Evolutionary conservation across 257 asterid genomes (phyloP).

Genomic region (Solanum pennellii): DNA sequence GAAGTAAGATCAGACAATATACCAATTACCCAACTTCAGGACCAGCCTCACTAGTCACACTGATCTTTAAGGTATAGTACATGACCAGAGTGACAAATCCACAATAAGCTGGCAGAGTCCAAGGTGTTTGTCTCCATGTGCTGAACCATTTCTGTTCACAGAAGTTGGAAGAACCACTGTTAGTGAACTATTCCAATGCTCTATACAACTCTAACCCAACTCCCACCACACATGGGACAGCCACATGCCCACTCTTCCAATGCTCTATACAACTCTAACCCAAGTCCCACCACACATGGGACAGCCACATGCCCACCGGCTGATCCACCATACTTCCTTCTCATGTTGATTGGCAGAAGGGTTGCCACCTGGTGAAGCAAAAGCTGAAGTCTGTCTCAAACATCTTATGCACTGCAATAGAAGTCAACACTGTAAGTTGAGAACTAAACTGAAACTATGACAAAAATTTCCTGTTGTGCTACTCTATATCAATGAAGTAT

Average conservation of each 20-base stretch:
- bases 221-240: slow-evolving; percentile 99
- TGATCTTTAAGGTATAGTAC: not conserved
- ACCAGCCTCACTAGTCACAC: not conserved
- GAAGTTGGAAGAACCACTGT: not conserved
- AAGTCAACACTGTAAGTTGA: not conserved
- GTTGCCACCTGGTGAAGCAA: slow-evolving; percentile 53
- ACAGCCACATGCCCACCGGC: slow-evolving; percentile 92
- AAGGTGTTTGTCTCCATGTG: not conserved
- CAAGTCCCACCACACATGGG: slow-evolving; percentile 99
- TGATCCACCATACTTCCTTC: slow-evolving; percentile 89
- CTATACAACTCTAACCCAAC: slow-evolving; percentile 93
- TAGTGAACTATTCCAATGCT: not conserved
- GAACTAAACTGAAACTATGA: not conserved
- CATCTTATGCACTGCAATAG: slow-evolving; percentile 89
- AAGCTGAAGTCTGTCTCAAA: slow-evolving; percentile 88
- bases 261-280: slow-evolving; percentile 74
- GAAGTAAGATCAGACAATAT: not conserved
- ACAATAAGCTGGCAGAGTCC: not conserved
- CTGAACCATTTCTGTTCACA: not conserved
- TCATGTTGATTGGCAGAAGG: slow-evolving; percentile 43
- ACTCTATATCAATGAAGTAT: not conserved
- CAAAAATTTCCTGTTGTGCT: not conserved
- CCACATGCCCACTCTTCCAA: slow-evolving; percentile 50
- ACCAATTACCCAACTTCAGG: not conserved
- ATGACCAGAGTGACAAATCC: not conserved